A percentile compares a stretch with the other conserved stretches of the same genome.
Evolutionary conservation across 1,284 basidiomycete species (phyloP).

Genomic region (Termitomyces sp.): DNA sequence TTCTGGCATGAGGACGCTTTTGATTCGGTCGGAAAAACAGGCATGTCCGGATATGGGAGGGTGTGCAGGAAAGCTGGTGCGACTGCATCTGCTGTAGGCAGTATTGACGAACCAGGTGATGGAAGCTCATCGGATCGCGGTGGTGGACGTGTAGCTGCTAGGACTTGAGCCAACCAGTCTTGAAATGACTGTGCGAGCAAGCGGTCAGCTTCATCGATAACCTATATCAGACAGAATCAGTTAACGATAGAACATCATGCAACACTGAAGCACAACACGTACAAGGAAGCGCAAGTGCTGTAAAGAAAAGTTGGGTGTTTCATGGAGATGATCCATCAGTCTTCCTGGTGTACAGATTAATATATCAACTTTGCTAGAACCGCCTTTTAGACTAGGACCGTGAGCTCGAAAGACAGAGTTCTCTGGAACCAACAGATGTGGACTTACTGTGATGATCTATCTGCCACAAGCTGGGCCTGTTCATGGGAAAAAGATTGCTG

Average conservation of each 20-base stretch:
- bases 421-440: background rate
- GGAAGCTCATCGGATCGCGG: slow-evolving; percentile 20
- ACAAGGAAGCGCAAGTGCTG: slow-evolving; percentile 93
- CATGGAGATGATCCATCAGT: slow-evolving; percentile 88
- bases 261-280: slow-evolving; percentile 18
- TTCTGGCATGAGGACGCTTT: slow-evolving; percentile 81
- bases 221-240: slow-evolving; percentile 39
- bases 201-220: slow-evolving; percentile 97
- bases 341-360: slow-evolving; percentile 95
- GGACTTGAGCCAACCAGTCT: slow-evolving; percentile 84
- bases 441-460: slow-evolving; percentile 44
- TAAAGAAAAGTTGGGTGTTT: slow-evolving; percentile 85
- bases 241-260: slow-evolving; percentile 4
- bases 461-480: slow-evolving; percentile 65
- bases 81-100: slow-evolving; percentile 44
- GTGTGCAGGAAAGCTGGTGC: slow-evolving; percentile 54
- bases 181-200: slow-evolving; percentile 94
- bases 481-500: slow-evolving; percentile 84
- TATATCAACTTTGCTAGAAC: slow-evolving; percentile 88
- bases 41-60: slow-evolving; percentile 34
- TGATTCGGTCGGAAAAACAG: slow-evolving; percentile 50
- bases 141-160: slow-evolving; percentile 60
- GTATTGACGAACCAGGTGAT: background rate
- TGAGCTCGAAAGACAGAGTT: slow-evolving; percentile 8
- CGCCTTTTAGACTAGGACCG: slow-evolving; percentile 52